These are phyloP conservation scores for Ceratocystis variospora DNA, from an alignment of 2,329 filamentous ascomycete species.

Conservation along the genomic window DNA sequence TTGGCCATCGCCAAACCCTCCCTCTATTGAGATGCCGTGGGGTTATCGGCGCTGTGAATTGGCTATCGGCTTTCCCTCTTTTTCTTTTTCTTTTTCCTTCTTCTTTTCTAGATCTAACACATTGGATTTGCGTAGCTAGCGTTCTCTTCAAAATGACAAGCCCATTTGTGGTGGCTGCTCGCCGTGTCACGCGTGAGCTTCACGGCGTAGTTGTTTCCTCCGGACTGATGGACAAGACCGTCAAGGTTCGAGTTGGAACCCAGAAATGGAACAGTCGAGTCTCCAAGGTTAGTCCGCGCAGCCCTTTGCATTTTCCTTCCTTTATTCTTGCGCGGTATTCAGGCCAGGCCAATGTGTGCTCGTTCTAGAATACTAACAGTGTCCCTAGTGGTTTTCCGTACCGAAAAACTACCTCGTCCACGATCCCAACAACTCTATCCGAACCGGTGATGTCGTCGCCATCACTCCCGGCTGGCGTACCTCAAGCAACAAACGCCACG, in stretches of 20 bases:
- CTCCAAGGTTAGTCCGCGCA: slow-evolving; percentile 45
- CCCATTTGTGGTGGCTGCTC: slow-evolving; percentile 27
- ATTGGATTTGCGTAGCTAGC: not conserved
- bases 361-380: slow-evolving; percentile 1
- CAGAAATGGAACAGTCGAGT: slow-evolving; percentile 60
- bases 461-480: slow-evolving; percentile 54
- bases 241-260: slow-evolving; percentile 60
- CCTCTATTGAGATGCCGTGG: not conserved
- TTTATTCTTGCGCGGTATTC: no score
- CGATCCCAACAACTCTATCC: slow-evolving; percentile 61
- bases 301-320: not conserved
- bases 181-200: slow-evolving; percentile 37
- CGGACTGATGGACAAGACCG: slow-evolving; percentile 63
- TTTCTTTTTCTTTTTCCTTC: not conserved
- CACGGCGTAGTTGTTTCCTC: slow-evolving; percentile 63
- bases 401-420: slow-evolving; percentile 57
- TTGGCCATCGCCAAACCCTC: not conserved
- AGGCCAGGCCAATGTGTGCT: no score
- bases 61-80: not conserved
- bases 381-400: slow-evolving; percentile 41
- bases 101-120: not conserved
- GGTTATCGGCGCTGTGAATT: not conserved
- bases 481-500: slow-evolving; percentile 54
- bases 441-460: slow-evolving; percentile 60
- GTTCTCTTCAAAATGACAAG: slow-evolving; percentile 27